A percentile compares a stretch with the other conserved stretches of the same genome.
Evolutionary conservation across 2,329 filamentous ascomycete genomes (phyloP).

Genomic region (Neofusicoccum parvum): DNA sequence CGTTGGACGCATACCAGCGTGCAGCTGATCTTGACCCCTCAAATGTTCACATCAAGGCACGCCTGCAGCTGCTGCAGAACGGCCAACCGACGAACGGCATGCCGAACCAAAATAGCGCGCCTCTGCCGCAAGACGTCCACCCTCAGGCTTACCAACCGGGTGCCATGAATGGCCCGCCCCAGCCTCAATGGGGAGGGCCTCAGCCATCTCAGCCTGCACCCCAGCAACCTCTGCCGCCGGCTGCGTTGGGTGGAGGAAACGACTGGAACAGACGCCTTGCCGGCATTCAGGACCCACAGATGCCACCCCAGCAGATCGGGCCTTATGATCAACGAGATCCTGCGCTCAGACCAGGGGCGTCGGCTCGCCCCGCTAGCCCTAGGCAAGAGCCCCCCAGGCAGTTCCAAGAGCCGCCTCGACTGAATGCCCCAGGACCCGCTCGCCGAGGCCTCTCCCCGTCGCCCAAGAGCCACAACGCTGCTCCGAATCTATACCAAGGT

Average conservation of each 20-base stretch:
- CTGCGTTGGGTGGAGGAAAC: conserved; percentile 46
- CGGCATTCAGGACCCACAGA: conserved; percentile 68
- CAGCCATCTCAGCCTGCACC: conserved; percentile 62
- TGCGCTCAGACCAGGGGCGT: conserved; percentile 64
- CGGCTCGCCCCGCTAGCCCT: conserved; percentile 71
- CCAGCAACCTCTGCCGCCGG: conserved; percentile 64
- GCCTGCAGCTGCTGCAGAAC: conserved; percentile 83
- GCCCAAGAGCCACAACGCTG: conserved; percentile 59
- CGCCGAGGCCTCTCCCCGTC: conserved; percentile 60
- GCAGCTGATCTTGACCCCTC: conserved; percentile 90
- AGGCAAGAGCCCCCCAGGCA: conserved; percentile 70
- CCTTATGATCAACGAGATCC: conserved; percentile 78
- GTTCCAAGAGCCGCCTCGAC: conserved; percentile 68
- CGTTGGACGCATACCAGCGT: conserved; percentile 90
- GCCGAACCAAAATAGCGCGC: conserved; percentile 71
- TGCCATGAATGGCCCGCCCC: conserved; percentile 79
- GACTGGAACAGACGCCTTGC: conserved; percentile 71
- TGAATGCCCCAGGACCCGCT: conserved; percentile 49
- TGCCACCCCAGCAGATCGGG: conserved; percentile 72
- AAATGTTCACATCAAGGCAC: conserved; percentile 95
- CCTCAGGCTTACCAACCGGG: conserved; percentile 88
- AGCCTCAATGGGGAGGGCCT: conserved; percentile 86
- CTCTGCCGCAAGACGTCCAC: conserved; percentile 94
- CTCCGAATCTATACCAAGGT: conserved; percentile 54
- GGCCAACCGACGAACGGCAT: conserved; percentile 71